Conservation (phyloP, 1,139 yeast genomes). For the Kodamaea arcana region DNA sequence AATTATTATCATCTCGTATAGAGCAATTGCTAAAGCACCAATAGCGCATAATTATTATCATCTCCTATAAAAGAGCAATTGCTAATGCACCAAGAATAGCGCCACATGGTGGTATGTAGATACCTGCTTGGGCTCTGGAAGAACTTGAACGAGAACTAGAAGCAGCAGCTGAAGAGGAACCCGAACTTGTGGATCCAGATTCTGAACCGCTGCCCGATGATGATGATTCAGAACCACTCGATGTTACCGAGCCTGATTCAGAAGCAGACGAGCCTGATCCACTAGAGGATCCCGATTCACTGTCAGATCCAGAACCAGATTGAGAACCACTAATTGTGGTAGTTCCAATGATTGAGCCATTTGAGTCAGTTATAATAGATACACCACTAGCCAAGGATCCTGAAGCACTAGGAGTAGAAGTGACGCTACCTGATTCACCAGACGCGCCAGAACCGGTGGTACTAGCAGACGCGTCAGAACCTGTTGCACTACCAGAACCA, state of each 20-base stretch:
- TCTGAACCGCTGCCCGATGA: slow-evolving; percentile 2
- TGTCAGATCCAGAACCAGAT: slow-evolving; percentile 5
- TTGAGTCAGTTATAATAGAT: slow-evolving; percentile 2
- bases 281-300: slow-evolving; percentile 1
- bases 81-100: slow-evolving; percentile 15
- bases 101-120: slow-evolving; percentile 13
- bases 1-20: too few relatives aligned
- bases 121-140: slow-evolving; percentile 8
- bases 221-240: slow-evolving; percentile 6
- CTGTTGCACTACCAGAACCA: slow-evolving; percentile 2
- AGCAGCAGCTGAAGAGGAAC: slow-evolving; percentile 1
- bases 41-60: too few relatives aligned
- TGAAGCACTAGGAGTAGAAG: slow-evolving; percentile 2
- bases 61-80: slow-evolving; percentile 14
- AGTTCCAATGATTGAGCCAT: slow-evolving; percentile 3
- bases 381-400: slow-evolving; percentile 4
- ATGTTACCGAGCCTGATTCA: slow-evolving; percentile 4
- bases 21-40: too few relatives aligned
- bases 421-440: slow-evolving; percentile 1
- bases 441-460: slow-evolving; percentile 4
- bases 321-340: slow-evolving; percentile 2
- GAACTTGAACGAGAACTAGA: slow-evolving; percentile 6
- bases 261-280: slow-evolving; percentile 2
- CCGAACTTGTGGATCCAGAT: slow-evolving; percentile 4
- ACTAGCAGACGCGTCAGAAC: slow-evolving; percentile 2